Evolutionary conservation across 2,329 filamentous ascomycete species (phyloP), one percentile per base, ranked within the genome.

Genomic region (Magnaporthiopsis rhizophila): DNA sequence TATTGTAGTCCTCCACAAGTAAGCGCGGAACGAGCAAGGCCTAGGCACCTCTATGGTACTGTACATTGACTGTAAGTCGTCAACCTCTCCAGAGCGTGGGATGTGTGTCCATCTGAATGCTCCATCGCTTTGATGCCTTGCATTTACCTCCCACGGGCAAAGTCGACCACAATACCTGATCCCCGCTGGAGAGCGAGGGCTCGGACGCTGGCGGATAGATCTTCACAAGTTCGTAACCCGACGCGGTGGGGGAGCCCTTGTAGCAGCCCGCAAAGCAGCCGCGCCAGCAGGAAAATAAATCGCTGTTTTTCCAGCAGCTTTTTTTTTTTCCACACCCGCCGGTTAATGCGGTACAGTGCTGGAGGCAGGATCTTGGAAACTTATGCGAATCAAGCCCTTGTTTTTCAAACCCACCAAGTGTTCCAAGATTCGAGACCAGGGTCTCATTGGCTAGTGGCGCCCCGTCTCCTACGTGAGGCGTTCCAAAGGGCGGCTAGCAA

Each of bases 401-500:
- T 70, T 67, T 69, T 69, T 70, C 73, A 74, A 76, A 53, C 76
- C 76, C 78, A 77, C 66, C 69, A 75, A 74, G 72, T 73, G 77
- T 78, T 78, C 73, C 77, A 77, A 74, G 70, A 69, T 65, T 65
- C 65, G 53, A 68, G 65, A 65, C 66, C 66, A 66, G 38, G 62
- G 67, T 58, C 34, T 77, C 73, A 80, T 80, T 80, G 75, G 78
- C 62, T 67, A 65, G 64, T 66, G 63, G 61, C 68, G 67, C 70
- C 68, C 70, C 69, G 64, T 70, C 69, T 71, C 69, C 70, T 72
- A 74, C 71, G 69, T 69, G 71, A 71, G 67, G 68, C 71, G 69
- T 77, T 75, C 74, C 74, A 75, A 53, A 76, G 73, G 78, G 78
- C 78, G 78, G 75, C 72, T 80, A 79, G n/a, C n/a, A 24, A 18